phyloP scores from a whole-genome alignment of 257 asterid species.

The Solanum tarijense region DNA sequence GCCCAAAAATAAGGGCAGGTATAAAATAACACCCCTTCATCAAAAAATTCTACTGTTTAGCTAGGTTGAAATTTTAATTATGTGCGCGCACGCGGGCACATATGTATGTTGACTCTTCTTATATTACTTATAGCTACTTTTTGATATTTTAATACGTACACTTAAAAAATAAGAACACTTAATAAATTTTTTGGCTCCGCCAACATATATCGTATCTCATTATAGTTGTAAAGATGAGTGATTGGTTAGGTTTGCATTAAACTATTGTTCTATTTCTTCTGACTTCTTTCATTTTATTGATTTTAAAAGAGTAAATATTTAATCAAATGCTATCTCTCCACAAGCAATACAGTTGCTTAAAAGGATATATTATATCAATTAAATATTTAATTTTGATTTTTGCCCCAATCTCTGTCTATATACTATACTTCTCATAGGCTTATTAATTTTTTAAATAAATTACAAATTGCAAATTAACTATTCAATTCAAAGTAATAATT shows the following conservation, averaged over 20 bases:
- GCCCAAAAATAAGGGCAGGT: too few relatives aligned
- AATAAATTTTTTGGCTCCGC: neutral
- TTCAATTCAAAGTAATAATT: neutral
- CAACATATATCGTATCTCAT: neutral
- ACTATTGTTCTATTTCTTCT: neutral
- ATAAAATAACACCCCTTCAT: too few relatives aligned
- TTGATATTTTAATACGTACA: too few relatives aligned
- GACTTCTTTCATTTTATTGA: neutral
- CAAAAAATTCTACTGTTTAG: neutral
- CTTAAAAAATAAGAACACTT: fast-evolving
- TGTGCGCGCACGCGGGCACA: too few relatives aligned
- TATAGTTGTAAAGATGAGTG: neutral
- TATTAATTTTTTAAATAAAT: neutral
- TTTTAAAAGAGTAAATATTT: neutral
- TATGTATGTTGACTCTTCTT: neutral
- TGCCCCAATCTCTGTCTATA: neutral
- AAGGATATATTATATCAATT: neutral
- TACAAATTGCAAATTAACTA: neutral
- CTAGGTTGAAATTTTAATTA: too few relatives aligned
- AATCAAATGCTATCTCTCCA: neutral
- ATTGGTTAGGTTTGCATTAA: neutral
- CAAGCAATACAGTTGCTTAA: neutral
- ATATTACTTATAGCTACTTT: too few relatives aligned
- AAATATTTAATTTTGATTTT: neutral
- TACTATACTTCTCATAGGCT: neutral